Base-by-base conservation (phyloP, 2,329 filamentous ascomycete genomes). In the Cytospora piceicola region DNA sequence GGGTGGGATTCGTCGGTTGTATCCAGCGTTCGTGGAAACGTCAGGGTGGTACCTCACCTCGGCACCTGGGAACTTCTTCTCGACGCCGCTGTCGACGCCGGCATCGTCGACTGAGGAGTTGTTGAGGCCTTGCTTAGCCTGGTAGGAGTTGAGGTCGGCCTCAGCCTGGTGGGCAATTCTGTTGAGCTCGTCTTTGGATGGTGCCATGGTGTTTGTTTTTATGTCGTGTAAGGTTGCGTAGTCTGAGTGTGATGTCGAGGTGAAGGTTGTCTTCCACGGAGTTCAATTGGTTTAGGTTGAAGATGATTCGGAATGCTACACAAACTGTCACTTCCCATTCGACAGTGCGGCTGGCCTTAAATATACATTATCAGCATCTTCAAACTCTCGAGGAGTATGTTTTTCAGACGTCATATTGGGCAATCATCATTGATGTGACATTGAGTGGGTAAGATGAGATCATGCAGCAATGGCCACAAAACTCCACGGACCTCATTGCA, bases 141-240 rank as follows among this genome's bases (percentile, higher is more conserved):
- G 76, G 71, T 82, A 80, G 15, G 75, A 79, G 76, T 83, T 83
- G 63, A 83, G 76, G 69, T 83, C 80, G 61, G 72, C 72, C 75
- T 84, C 80, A 54, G 82, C 80, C 70, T 81, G 72, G 39, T 77
- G 73, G 64, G 81, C 77, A 63, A 83, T 79, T 61, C 79, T 71
- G 67, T 78, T 76, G 64, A 80, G 77, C 66, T 79, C 75, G 34
- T 78, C 73, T 71, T 73, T 64, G 52, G 65, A 59, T 15, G 65
- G 61, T 52, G 67, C 61, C 65, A 69, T 67, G 29, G 34, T 67
- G 51, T 32, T 8, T 56, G 61, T 52, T 14, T 51, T 27, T 20
- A 24, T 57, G 27, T 24, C 32, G 27, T 36, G 24, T 5, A 24
- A 49, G 12, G n/a, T 24, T 49, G n/a, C 11, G 20, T 22, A 14